Conservation (phyloP, 257 asterid species). For the Plantago elongata region DNA sequence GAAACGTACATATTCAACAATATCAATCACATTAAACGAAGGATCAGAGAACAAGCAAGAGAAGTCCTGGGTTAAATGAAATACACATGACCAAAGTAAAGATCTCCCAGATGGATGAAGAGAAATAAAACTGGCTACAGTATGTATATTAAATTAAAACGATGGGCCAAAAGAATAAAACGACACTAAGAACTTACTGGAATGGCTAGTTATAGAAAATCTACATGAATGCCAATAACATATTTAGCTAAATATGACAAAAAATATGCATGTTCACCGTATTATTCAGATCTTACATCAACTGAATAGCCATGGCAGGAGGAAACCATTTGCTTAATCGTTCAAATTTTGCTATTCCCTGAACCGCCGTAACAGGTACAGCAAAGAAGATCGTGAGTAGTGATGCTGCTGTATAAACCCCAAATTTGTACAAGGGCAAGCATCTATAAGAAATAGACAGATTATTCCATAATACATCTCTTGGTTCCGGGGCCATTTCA, state of each 20-base stretch:
- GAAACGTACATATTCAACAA: background rate
- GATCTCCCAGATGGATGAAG: background rate
- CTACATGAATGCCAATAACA: background rate
- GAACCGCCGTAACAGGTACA: slow-evolving; percentile 88
- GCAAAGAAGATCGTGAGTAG: slow-evolving; percentile 83
- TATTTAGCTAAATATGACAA: background rate
- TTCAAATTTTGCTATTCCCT: slow-evolving; percentile 86
- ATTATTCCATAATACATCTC: slow-evolving; percentile 85
- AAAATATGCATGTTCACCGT: background rate
- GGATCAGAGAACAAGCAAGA: background rate
- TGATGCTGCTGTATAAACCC: slow-evolving; percentile 50
- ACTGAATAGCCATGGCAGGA: slow-evolving; percentile 84
- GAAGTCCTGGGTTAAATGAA: background rate
- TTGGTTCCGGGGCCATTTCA: slow-evolving; percentile 92
- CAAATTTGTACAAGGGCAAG: slow-evolving; percentile 58
- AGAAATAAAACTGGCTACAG: background rate
- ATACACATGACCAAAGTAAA: background rate
- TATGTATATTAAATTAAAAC: background rate
- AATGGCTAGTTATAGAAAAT: too few species aligned
- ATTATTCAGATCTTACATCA: slow-evolving; percentile 50
- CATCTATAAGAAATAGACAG: slow-evolving; percentile 47
- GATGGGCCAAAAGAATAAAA: too few species aligned
- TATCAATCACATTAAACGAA: too few species aligned
- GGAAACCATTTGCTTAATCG: slow-evolving; percentile 82
- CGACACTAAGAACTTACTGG: too few species aligned